phyloP scores from a whole-genome alignment of 805 yeast genomes.

The Pichia californica region DNA sequence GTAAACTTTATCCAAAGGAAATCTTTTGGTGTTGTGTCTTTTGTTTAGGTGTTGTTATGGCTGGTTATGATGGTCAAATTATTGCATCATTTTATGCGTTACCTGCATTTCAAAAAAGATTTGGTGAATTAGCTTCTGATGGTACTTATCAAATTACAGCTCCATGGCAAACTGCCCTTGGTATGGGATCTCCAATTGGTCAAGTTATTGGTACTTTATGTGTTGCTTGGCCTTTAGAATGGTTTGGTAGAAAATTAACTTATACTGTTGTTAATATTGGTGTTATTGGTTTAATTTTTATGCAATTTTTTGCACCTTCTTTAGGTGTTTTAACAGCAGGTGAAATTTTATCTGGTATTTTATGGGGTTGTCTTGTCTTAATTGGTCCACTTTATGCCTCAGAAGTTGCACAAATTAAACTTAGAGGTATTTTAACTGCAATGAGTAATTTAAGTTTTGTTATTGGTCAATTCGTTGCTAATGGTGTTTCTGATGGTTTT shows the following conservation, averaged over 20 bases:
- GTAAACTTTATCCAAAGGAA: slow-evolving; percentile 34
- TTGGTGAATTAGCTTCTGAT: slow-evolving; percentile 19
- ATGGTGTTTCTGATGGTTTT: slow-evolving; percentile 40
- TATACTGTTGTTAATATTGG: slow-evolving; percentile 28
- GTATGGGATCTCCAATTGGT: slow-evolving; percentile 26
- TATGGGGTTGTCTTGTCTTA: slow-evolving; percentile 51
- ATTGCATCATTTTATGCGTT: slow-evolving; percentile 27
- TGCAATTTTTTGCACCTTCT: slow-evolving; percentile 35
- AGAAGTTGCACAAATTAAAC: slow-evolving; percentile 48
- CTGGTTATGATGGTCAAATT: slow-evolving; percentile 37
- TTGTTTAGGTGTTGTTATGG: slow-evolving; percentile 32
- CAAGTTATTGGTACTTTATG: slow-evolving; percentile 32
- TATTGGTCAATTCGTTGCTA: slow-evolving; percentile 48
- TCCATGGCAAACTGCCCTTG: slow-evolving; percentile 40
- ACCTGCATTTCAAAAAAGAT: slow-evolving; percentile 8
- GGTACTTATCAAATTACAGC: slow-evolving; percentile 31
- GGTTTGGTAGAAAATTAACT: slow-evolving; percentile 36
- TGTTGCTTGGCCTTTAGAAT: slow-evolving; percentile 36
- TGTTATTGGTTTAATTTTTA: slow-evolving; percentile 30
- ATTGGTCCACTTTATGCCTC: slow-evolving; percentile 49
- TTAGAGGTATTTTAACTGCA: slow-evolving; percentile 44
- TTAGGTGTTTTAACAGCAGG: slow-evolving; percentile 35
- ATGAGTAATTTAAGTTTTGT: slow-evolving; percentile 48
- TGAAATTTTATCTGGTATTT: slow-evolving; percentile 39
- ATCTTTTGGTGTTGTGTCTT: slow-evolving; percentile 34